Base-by-base conservation (phyloP, 202 grass and related monocot genomes). In the Thinopyrum obtusiflorum region DNA sequence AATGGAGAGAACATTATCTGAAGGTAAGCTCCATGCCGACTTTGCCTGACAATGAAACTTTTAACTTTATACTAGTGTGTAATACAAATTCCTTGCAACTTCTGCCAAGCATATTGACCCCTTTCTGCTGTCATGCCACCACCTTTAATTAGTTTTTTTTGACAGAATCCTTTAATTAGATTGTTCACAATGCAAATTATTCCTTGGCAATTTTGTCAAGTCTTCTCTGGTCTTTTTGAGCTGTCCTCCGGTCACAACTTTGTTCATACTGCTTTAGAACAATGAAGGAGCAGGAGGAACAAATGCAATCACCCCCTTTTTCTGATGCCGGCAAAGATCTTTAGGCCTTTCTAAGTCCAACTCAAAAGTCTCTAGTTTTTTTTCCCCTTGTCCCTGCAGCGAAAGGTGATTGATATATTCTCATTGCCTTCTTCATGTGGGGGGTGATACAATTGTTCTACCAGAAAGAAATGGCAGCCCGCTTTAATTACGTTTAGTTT, bases 341-440 rank as follows among this genome's bases (percentile, higher is more conserved):
- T 53, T n/a, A 70, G 5, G 63, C 28, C 76, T 84, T 90, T 84
- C n/a, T 15, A 53, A 78, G 62, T 77, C 70, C 71, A 46, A 82
- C 39, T 77, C 70, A 71, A 88, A 88, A 81, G 69, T 24, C 25
- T 69, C 9, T 18, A 68, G 5, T 37, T 71, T 26, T 49, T 83
- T 33, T 1, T 49, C 57, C 13, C 13, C 13, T 53, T 37, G 7
- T 28, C 21, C 76, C 24, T 26, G 2, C 36, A 70, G 23, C 51
- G 39, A 80, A 90, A 91, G 70, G 71, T 33, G 35, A 13, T 33
- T 63, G 35, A 13, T 42, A 76, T 77, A 81, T 84, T 87, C 81
- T 32, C 53, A 28, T 83, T 86, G 42, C 35, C 36, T 90, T 83
- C 84, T 90, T 83, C 84, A 90, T 84, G 74, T 87, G 84, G 10